A percentile compares a stretch with the other conserved stretches of the same genome.
These are phyloP conservation scores for Penicillium vulpinum DNA, from an alignment of 2,329 filamentous ascomycete species.

Conservation along the genomic window DNA sequence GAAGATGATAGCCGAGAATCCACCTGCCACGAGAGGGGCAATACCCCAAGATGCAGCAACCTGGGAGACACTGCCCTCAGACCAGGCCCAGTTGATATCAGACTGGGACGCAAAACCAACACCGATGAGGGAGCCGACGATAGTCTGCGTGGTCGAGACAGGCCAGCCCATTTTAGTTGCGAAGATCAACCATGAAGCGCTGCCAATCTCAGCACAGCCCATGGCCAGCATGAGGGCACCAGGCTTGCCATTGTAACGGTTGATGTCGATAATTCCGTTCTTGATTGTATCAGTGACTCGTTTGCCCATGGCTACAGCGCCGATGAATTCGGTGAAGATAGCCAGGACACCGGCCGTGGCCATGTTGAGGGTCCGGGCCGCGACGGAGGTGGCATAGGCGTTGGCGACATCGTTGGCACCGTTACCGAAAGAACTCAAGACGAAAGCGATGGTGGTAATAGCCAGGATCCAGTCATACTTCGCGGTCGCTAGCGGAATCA, in stretches of 20 bases:
- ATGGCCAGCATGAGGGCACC: slow-evolving; percentile 43
- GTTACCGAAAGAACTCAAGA: slow-evolving; percentile 32
- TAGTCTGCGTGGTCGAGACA: slow-evolving; percentile 46
- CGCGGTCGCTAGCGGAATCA: slow-evolving; percentile 25
- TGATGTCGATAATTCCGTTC: slow-evolving; percentile 45
- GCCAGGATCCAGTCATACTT: slow-evolving; percentile 35
- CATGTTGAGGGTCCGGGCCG: slow-evolving; percentile 55
- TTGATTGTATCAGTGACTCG: slow-evolving; percentile 49
- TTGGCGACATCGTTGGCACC: slow-evolving; percentile 54
- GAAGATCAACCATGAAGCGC: slow-evolving; percentile 39
- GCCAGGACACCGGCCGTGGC: slow-evolving; percentile 53
- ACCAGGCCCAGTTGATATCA: slow-evolving; percentile 38
- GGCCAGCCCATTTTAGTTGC: slow-evolving; percentile 41
- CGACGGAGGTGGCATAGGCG: slow-evolving; percentile 55
- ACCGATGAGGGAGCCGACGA: slow-evolving; percentile 39
- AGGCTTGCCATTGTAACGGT: slow-evolving; percentile 37
- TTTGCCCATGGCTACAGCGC: slow-evolving; percentile 54
- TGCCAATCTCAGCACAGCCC: slow-evolving; percentile 38
- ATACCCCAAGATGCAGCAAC: slow-evolving; percentile 52
- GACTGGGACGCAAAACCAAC: slow-evolving; percentile 29
- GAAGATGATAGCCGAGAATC: slow-evolving; percentile 53
- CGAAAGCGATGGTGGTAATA: slow-evolving; percentile 30
- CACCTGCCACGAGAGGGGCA: slow-evolving; percentile 50
- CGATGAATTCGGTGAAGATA: slow-evolving; percentile 53
- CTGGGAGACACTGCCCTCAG: slow-evolving; percentile 48